Conservation (phyloP, 2,329 filamentous ascomycete species). For the Phaeosphaeriaceae sp. region DNA sequence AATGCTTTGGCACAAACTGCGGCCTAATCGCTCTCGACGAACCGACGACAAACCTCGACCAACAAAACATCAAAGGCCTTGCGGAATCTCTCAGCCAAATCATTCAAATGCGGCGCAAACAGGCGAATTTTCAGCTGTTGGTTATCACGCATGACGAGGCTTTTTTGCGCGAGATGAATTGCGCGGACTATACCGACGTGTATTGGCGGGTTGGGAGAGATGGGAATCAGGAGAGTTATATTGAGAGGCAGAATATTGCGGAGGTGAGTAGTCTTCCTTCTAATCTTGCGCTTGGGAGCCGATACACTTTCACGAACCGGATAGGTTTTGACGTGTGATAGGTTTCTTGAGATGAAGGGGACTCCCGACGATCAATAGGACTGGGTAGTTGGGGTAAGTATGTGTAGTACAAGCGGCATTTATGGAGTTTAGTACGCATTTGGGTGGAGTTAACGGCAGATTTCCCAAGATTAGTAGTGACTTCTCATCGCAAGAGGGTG, state of each 20-base stretch:
- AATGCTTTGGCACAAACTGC: conserved; percentile 95
- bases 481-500: too few species aligned
- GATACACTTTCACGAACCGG: background rate
- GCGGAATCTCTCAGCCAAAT: conserved; percentile 86
- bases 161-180: conserved; percentile 91
- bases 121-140: conserved; percentile 96
- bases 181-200: conserved; percentile 87
- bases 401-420: too few species aligned
- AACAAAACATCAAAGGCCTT: conserved; percentile 90
- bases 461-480: too few species aligned
- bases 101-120: conserved; percentile 79
- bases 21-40: conserved; percentile 96
- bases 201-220: conserved; percentile 89
- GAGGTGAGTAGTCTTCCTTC: conserved; percentile 34
- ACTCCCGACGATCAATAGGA: too few species aligned
- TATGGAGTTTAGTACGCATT: too few species aligned
- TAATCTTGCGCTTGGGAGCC: background rate
- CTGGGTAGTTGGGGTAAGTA: too few species aligned
- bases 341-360: conserved; percentile 12
- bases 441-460: too few species aligned
- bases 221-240: conserved; percentile 84
- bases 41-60: conserved; percentile 94
- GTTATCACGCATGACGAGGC: conserved; percentile 99
- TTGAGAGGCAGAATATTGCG: conserved; percentile 65
- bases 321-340: conserved; percentile 10